A percentile compares a stretch with the other conserved stretches of the same genome.
Evolutionary conservation across 73 alveolate genomes (phyloP).

Genomic region (Paramecium caudatum): DNA sequence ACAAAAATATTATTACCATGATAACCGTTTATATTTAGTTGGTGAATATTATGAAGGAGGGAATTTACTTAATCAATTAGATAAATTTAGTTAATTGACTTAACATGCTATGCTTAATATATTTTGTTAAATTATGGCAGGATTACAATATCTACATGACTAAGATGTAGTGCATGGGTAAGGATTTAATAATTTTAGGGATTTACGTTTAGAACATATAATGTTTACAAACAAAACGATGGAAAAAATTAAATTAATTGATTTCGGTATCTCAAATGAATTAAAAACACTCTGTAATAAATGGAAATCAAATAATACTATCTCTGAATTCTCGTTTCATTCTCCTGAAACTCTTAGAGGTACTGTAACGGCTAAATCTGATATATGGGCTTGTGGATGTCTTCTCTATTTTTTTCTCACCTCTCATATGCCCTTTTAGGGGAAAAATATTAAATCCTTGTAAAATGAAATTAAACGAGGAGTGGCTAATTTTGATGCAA

Average conservation of each 20-base stretch:
- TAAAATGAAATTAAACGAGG: background rate
- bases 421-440: slow-evolving; percentile 54
- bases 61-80: background rate
- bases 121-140: slow-evolving; percentile 49
- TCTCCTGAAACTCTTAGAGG: slow-evolving; percentile 33
- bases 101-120: background rate
- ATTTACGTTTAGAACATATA: slow-evolving; percentile 36
- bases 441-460: background rate
- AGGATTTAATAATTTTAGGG: background rate
- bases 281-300: background rate
- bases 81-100: background rate
- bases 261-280: slow-evolving; percentile 15
- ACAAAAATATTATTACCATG: background rate
- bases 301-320: slow-evolving; percentile 31
- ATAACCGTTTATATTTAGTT: background rate
- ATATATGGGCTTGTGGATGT: slow-evolving; percentile 46
- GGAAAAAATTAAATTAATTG: slow-evolving; percentile 40
- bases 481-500: background rate
- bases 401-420: slow-evolving; percentile 10
- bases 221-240: background rate
- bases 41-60: slow-evolving; percentile 34
- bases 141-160: slow-evolving; percentile 1
- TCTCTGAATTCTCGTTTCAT: background rate
- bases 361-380: background rate
- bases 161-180: slow-evolving; percentile 42